Evolutionary conservation across 495 filamentous ascomycete species (phyloP).

Genomic region (Penicillium daleae): DNA sequence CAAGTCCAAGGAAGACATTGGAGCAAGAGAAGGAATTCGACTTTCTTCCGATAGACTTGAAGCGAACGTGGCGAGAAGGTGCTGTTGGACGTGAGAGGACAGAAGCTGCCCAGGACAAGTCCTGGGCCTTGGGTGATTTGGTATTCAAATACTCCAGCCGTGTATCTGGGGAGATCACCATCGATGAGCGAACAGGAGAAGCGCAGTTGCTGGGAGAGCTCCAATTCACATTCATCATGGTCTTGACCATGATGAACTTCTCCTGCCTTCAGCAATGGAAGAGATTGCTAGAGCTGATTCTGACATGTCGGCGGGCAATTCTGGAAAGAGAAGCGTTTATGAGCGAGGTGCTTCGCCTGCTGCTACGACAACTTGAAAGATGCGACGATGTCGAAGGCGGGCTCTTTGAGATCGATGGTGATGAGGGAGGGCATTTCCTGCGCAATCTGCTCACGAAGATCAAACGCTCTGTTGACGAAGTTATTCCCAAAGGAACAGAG

Average conservation of each 20-base stretch:
- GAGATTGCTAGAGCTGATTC: conserved; percentile 67
- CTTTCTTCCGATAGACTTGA: conserved; percentile 54
- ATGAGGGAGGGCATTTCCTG: conserved; percentile 59
- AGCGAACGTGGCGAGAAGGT: conserved; percentile 68
- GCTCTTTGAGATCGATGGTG: conserved; percentile 55
- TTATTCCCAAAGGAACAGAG: conserved; percentile 33
- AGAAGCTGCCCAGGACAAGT: conserved; percentile 70
- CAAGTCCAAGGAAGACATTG: conserved; percentile 5
- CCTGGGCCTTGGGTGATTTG: conserved; percentile 66
- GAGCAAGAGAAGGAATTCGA: conserved; percentile 48
- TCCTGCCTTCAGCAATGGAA: conserved; percentile 92
- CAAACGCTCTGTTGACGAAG: conserved; percentile 46
- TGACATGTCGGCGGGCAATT: conserved; percentile 69
- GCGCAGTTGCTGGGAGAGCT: conserved; percentile 77
- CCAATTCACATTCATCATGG: conserved; percentile 82
- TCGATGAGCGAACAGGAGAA: conserved; percentile 33
- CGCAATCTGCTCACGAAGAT: conserved; percentile 59
- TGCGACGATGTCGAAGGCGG: conserved; percentile 69
- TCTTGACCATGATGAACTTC: conserved; percentile 78
- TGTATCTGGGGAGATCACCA: conserved; percentile 15
- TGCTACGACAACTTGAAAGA: conserved; percentile 73
- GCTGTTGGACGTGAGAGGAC: conserved; percentile 74
- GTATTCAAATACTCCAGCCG: conserved; percentile 39
- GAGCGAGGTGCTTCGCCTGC: conserved; percentile 57
- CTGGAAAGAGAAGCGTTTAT: conserved; percentile 61